A percentile compares a stretch with the other conserved stretches of the same genome.
These are phyloP conservation scores for Diutina sp. DNA, from an alignment of 1,139 yeast species.

Conservation along the genomic window DNA sequence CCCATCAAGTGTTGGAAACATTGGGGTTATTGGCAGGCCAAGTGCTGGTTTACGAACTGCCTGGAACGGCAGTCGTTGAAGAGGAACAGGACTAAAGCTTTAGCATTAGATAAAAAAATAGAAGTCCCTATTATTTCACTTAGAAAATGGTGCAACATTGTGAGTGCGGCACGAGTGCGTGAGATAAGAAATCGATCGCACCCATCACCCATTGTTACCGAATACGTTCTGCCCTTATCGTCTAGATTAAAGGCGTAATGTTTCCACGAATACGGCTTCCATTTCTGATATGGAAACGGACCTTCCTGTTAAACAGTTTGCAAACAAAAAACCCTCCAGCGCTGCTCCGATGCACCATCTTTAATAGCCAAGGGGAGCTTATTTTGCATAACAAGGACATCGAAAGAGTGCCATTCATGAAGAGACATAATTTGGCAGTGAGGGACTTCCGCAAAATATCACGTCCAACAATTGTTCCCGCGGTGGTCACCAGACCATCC, in stretches of 20 bases:
- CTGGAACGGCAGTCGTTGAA: conserved; percentile 60
- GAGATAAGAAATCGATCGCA: neutral
- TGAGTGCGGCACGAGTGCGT: neutral
- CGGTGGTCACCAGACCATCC: conserved; percentile 23
- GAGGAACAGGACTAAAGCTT: conserved; percentile 24
- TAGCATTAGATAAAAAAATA: neutral
- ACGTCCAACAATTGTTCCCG: conserved; percentile 26
- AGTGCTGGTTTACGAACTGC: conserved; percentile 63
- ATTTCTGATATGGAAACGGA: neutral
- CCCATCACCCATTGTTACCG: neutral
- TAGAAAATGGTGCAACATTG: neutral
- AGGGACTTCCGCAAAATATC: conserved; percentile 29
- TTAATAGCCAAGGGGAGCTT: conserved; percentile 23
- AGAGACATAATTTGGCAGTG: conserved; percentile 21
- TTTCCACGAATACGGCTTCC: neutral
- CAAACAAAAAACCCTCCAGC: neutral
- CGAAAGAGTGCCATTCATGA: conserved; percentile 23
- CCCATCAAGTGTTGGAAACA: conserved; percentile 75
- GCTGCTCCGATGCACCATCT: conserved; percentile 44
- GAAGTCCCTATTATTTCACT: neutral
- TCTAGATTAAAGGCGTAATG: neutral
- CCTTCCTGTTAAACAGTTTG: neutral
- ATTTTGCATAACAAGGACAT: conserved; percentile 28
- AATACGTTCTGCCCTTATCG: too few relatives aligned
- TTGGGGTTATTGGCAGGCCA: conserved; percentile 69